Evolutionary conservation across 495 filamentous ascomycete genomes (phyloP).

Genomic region (Tuber melanosporum): DNA sequence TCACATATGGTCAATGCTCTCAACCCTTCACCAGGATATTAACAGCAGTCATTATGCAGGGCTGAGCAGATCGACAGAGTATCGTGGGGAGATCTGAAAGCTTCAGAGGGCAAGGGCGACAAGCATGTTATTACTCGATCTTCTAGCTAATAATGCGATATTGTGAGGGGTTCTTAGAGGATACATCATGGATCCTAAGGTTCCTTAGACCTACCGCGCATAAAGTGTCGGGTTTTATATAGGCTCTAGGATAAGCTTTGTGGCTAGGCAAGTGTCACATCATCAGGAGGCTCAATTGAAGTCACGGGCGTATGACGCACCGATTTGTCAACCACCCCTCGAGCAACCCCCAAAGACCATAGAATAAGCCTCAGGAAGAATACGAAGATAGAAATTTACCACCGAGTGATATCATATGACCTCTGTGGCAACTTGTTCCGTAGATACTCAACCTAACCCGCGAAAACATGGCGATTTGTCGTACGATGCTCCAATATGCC

Average conservation of each 20-base stretch:
- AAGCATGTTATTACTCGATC: neutral
- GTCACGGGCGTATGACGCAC: neutral
- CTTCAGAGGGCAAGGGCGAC: neutral
- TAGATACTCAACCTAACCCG: neutral
- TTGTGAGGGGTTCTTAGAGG: neutral
- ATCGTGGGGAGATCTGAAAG: neutral
- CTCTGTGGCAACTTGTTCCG: neutral
- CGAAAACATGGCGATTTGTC: neutral
- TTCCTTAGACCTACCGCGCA: neutral
- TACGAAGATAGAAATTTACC: neutral
- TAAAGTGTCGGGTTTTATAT: neutral
- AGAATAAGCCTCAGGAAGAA: neutral
- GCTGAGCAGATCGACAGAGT: neutral
- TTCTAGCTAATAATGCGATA: neutral
- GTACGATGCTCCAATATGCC: too few species aligned
- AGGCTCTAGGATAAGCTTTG: neutral
- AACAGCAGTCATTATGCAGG: neutral
- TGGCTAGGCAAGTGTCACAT: neutral
- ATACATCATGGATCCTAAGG: neutral
- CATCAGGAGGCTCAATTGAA: neutral
- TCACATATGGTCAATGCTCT: neutral
- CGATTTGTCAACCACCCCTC: neutral
- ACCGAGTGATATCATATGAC: conserved; percentile 3
- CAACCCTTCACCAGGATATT: neutral
- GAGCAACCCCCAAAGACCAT: neutral